Base-by-base conservation (phyloP, 2,329 filamentous ascomycete species). In the Phialophora expanda region DNA sequence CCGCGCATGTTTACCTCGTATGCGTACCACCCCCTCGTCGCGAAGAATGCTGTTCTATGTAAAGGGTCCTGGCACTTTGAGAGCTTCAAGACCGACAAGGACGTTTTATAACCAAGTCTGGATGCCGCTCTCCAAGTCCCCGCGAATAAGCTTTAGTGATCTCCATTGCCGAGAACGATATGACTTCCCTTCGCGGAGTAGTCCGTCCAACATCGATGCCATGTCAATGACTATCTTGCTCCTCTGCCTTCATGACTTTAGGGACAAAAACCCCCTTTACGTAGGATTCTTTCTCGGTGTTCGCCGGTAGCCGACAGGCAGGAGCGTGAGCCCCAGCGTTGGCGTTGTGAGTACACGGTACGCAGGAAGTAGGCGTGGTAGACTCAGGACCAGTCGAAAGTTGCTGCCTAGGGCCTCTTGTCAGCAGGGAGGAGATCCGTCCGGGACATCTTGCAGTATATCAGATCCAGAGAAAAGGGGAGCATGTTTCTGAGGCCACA, bases 271-370 rank as follows among this genome's bases (percentile, higher is more conserved):
- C 17, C 38, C 7, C 38, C n/a, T 44, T n/a, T 44, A 3, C 17
- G 38, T 44, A n/a, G 38, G 38, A 20, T 4, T 12, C n/a, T 44
- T n/a, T n/a, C n/a, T 60, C 58, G 58, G 58, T 38, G 46, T 20
- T 44, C 48, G 58, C 58, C 58, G 48, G 46, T 26, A 30, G 6
- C 58, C 44, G 58, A 61, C 48, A 32, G 48, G 48, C 30, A 41
- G 48, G 58, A 28, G 48, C 14, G 28, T 17, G 4, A 8, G 9
- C n/a, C 7, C 26, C 14, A 28, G 38, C 38, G 12, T 41, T 41
- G 14, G 34, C 12, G 1, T 5, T 41, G 5, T 14, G 17, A 44
- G 14, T n/a, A 8, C 38, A n/a, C 38, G n/a, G 3, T n/a, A n/a
- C 38, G n/a, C 17, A 3, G 38, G n/a, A 6, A 17, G 38, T 17